Conservation (phyloP, 345 rosid genomes). For the Iberis pinnata region DNA sequence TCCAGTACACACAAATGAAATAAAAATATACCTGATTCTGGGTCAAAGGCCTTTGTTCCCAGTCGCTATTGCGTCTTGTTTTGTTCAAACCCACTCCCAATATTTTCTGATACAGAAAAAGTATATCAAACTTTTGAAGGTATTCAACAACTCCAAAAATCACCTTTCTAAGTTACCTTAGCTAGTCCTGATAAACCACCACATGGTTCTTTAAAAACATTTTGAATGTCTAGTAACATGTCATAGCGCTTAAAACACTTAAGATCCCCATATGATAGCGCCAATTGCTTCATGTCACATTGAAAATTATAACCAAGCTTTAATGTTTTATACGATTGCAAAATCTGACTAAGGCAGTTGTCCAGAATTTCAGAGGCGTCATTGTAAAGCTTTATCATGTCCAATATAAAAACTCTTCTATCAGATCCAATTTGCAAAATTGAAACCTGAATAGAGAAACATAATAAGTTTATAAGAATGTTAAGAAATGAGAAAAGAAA, state of each 20-base stretch:
- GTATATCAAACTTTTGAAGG: background rate
- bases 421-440: conserved; percentile 86
- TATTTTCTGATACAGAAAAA: conserved; percentile 49
- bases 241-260: conserved; percentile 75
- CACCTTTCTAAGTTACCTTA: too few relatives aligned
- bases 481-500: conserved; percentile 9
- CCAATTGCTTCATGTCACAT: conserved; percentile 63
- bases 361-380: conserved; percentile 60
- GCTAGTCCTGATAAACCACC: conserved; percentile 91
- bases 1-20: too few relatives aligned
- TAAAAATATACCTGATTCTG: conserved; percentile 54
- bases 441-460: conserved; percentile 61
- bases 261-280: conserved; percentile 58
- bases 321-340: conserved; percentile 58
- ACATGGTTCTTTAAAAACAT: conserved; percentile 50
- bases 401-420: conserved; percentile 64
- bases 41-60: conserved; percentile 83
- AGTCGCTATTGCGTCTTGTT: conserved; percentile 76
- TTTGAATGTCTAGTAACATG: conserved; percentile 78
- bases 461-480: background rate
- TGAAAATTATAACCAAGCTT: conserved; percentile 93
- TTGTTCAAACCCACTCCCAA: conserved; percentile 86
- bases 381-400: conserved; percentile 69
- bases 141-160: background rate
- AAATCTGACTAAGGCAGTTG: conserved; percentile 60